A percentile compares a stretch with the other conserved stretches of the same genome.
Evolutionary conservation across 345 rosid genomes (phyloP).

Genomic region (Aegle marmelos): DNA sequence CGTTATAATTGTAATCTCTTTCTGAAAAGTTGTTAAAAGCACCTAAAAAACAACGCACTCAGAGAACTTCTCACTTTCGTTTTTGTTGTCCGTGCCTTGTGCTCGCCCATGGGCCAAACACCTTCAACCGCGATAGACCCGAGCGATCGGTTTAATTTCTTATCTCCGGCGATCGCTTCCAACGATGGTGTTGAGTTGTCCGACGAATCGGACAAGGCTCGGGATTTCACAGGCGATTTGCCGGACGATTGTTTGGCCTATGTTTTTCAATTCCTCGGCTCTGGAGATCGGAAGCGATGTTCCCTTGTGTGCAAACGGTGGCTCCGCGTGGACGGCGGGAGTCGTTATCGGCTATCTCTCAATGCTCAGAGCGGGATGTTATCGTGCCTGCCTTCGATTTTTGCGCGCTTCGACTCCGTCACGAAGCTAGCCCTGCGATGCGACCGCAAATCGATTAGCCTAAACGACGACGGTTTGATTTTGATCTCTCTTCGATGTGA

Average conservation of each 20-base stretch:
- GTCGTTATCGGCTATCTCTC: conserved; percentile 69
- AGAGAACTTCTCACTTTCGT: not conserved
- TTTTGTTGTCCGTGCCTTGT: conserved; percentile 16
- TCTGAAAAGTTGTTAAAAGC: not conserved
- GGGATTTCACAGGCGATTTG: conserved; percentile 50
- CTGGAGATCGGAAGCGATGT: conserved; percentile 66
- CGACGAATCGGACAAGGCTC: conserved; percentile 14
- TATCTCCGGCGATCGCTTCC: conserved; percentile 4
- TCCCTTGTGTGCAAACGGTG: conserved; percentile 80
- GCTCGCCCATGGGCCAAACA: conserved; percentile 52
- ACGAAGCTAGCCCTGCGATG: conserved; percentile 73
- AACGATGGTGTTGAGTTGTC: conserved; percentile 17
- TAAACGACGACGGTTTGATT: conserved; percentile 60
- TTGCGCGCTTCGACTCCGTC: conserved; percentile 70
- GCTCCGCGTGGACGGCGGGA: conserved; percentile 71
- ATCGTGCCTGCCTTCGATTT: conserved; percentile 37
- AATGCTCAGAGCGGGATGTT: conserved; percentile 55
- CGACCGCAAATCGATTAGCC: conserved; percentile 57
- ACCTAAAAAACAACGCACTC: not conserved
- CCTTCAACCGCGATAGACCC: conserved; percentile 35
- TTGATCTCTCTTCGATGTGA: conserved; percentile 57
- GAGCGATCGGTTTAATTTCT: conserved; percentile 15
- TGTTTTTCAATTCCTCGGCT: conserved; percentile 67
- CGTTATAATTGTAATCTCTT: not conserved
- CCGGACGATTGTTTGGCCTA: conserved; percentile 86